Evolutionary conservation across 2,329 filamentous ascomycete species (phyloP), one percentile per base, ranked within the genome.

Genomic region (Fusarium albosuccineum): DNA sequence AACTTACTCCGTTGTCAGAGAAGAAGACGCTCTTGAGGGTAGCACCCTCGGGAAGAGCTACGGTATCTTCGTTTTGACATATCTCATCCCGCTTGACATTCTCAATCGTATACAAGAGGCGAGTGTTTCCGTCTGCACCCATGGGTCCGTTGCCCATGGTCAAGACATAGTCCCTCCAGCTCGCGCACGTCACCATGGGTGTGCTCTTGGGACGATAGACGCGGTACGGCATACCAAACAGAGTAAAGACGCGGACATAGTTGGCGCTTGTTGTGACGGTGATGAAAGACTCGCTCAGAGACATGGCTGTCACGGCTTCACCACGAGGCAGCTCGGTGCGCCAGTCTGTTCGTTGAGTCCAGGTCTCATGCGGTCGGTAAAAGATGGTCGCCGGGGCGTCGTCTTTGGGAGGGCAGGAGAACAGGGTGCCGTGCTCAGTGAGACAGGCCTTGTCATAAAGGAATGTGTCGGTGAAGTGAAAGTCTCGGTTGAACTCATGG

Each of bases 391-490:
- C 92, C 3, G 92, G 89, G 9, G 78, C 71, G 60, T 89, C 87
- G 33, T 88, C 86, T 9, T 83, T 85, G 2, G 93, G 89, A 22
- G 90, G 92, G 62, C 92, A 95, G 1, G 94, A 92, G 75, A 97
- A 97, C 1, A 97, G 85, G 1, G 93, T 86, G 14, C 96, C 95
- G 57, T 92, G 90, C 60, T 97, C 92, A 71, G 92, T 90, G 59
- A 99, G 83, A 74, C 95, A 98, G 17, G 96, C 95, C 79, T 97
- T 97, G 80, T 99, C 96, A 79, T 98, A 98, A 5, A 94, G 85
- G 76, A 94, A 97, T 1, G 94, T 95, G 76, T 99, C 96, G 11
- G 94, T 98, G 77, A 99, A 98, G 81, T 98, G 96, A 73, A 97
- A 97, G 77, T 98, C 94, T 48, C 95, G 88, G 76, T 97, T 92